A percentile compares a stretch with the other conserved stretches of the same genome.
phyloP scores from a whole-genome alignment of 768 basidiomycete species.

The Gautieria morchelliformis region DNA sequence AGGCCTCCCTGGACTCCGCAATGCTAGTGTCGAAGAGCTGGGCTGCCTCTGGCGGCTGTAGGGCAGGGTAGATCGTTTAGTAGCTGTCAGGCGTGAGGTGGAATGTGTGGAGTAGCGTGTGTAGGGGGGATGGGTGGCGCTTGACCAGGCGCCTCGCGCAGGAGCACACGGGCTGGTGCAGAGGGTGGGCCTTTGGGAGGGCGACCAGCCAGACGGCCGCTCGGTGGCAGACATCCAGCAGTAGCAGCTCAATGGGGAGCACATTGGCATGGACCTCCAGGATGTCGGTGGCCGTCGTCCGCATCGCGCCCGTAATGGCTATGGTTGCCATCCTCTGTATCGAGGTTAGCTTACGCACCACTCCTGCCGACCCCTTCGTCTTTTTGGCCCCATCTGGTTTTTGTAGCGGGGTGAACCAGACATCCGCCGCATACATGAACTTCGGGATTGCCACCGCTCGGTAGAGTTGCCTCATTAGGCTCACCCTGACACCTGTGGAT shows the following conservation, averaged over 20 bases:
- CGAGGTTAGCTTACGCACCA: not conserved
- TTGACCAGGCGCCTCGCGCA: constrained; percentile 3
- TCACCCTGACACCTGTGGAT: not conserved
- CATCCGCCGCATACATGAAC: no score
- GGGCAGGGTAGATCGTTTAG: not conserved
- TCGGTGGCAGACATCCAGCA: constrained; percentile 1
- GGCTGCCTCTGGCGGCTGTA: no score
- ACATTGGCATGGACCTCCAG: no score
- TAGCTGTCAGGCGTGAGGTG: constrained; percentile 11
- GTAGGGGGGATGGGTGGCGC: constrained; percentile 15
- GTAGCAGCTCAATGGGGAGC: no score
- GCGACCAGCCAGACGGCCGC: constrained; percentile 4
- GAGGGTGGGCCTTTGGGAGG: no score
- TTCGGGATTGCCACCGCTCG: constrained; percentile 12
- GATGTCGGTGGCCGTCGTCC: no score
- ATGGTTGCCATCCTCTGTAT: no score
- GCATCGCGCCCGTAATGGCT: no score
- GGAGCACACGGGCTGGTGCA: no score
- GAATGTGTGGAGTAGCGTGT: constrained; percentile 12
- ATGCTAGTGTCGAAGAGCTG: constrained; percentile 1
- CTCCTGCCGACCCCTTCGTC: not conserved
- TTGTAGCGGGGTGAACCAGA: not conserved
- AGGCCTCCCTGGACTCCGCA: not conserved
- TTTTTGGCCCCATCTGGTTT: no score
- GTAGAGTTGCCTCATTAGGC: constrained; percentile 12